Evolutionary conservation across 2,329 filamentous ascomycete genomes (phyloP), one percentile per base, ranked within the genome.

Genomic region (Pseudogymnoascus sp.): DNA sequence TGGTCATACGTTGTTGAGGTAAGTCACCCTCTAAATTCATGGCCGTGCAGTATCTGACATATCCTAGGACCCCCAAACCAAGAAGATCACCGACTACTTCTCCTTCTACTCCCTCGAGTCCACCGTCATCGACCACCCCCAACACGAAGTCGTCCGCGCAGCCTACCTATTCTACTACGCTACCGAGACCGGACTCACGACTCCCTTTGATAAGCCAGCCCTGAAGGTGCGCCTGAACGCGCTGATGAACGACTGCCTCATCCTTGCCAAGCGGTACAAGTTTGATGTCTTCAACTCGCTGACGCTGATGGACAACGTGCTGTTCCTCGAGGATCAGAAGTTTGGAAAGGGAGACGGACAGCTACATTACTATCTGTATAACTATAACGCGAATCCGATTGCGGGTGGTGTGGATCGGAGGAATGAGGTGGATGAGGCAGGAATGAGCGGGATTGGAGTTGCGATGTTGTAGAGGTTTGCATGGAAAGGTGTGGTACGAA

Each of bases 161-260:
- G 94, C 94, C 30, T 99, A 99, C 75, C 83, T 97, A 61, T 99
- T 93, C 79, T 99, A 99, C 81, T 99, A 99, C 73, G 94, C 90
- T 62, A 89, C 88, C 6, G 91, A 96, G 70, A 79, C 83, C 4
- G 93, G 87, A 9, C 88, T 97, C 65, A 71, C 76, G 2, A 74
- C 78, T 43, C 79, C 84, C 4, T 70, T 78, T 7, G 76, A 85
- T 68, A 81, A 78, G 67, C 61, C 74, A 14, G 84, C 84, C 30
- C 80, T 95, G 67, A 92, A 92, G 77, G 77, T 80, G n/a, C 86
- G 93, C 25, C 81, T 99, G 65, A 92, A 95, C 73, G 77, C 80
- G 47, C 79, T 99, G 65, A 83, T 96, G 63, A 85, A 88, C 68
- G 94, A 99, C 73, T 89, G 90, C 0, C 80, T 99, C 60, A 89